These are phyloP conservation scores for Akanthomyces uredinophilus DNA, from an alignment of 2,329 filamentous ascomycete genomes.

Conservation along the genomic window DNA sequence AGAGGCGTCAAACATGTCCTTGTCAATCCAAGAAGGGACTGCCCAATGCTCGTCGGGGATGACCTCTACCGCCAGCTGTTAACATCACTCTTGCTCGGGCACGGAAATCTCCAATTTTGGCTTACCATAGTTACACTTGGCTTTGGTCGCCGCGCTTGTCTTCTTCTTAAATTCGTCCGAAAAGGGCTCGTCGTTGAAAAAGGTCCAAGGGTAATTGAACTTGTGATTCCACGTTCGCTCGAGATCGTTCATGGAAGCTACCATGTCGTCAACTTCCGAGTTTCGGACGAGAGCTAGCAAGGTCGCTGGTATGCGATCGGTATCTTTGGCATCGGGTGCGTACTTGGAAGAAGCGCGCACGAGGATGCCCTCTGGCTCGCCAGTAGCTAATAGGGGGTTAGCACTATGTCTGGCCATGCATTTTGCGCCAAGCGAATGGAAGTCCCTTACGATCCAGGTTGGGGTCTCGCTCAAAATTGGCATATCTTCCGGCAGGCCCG, in stretches of 20 bases:
- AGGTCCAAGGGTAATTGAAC: conserved; percentile 99
- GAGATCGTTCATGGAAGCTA: conserved; percentile 84
- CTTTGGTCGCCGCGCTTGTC: conserved; percentile 79
- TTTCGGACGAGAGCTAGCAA: conserved; percentile 90
- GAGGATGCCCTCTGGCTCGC: conserved; percentile 74
- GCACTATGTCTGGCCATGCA: neutral
- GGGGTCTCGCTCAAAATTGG: conserved; percentile 70
- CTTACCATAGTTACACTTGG: conserved; percentile 77
- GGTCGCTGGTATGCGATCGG: conserved; percentile 86
- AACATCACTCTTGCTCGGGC: neutral
- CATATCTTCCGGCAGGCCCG: conserved; percentile 37
- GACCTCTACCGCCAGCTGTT: conserved; percentile 50
- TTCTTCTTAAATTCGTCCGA: conserved; percentile 84
- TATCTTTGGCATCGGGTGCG: conserved; percentile 66
- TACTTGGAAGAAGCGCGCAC: conserved; percentile 73
- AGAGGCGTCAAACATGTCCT: conserved; percentile 79
- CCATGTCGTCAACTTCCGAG: conserved; percentile 76
- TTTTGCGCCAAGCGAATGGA: conserved; percentile 2
- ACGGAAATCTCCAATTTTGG: neutral
- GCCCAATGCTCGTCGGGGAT: conserved; percentile 97
- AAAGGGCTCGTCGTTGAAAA: conserved; percentile 96
- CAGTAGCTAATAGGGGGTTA: conserved; percentile 56
- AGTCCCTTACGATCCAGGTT: conserved; percentile 71
- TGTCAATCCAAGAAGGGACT: conserved; percentile 85
- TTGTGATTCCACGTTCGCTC: conserved; percentile 96